Evolutionary conservation across 2,329 filamentous ascomycete genomes (phyloP).

Genomic region (Paraphaeosphaeria minitans): DNA sequence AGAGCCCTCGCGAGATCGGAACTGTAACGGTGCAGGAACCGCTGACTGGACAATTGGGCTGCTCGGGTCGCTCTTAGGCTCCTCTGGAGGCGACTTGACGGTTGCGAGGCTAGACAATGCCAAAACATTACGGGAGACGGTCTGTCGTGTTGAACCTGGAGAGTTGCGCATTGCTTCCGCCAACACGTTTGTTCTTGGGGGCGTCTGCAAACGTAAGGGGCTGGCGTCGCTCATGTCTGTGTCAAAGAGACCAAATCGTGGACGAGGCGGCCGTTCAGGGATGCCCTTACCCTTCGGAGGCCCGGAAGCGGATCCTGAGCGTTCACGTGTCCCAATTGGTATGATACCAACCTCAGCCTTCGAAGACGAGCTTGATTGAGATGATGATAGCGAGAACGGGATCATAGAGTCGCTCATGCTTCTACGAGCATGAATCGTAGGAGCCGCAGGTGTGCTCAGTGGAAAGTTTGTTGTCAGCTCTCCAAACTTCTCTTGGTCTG

Average conservation of each 20-base stretch:
- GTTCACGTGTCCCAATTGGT: slow-evolving; percentile 11
- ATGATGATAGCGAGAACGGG: slow-evolving; percentile 20
- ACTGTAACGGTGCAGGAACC: slow-evolving; percentile 9
- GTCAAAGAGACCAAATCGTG: slow-evolving; percentile 31
- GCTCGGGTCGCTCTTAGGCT: not conserved
- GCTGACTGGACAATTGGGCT: slow-evolving; percentile 10
- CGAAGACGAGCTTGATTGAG: slow-evolving; percentile 17
- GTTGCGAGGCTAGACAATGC: slow-evolving; percentile 5
- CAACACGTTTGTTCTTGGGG: slow-evolving; percentile 27
- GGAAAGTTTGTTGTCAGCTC: slow-evolving; percentile 34
- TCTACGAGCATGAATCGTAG: slow-evolving; percentile 25
- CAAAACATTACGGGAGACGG: slow-evolving; percentile 3
- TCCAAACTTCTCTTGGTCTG: slow-evolving; percentile 26
- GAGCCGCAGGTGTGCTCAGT: slow-evolving; percentile 25
- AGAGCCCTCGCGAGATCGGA: slow-evolving; percentile 24
- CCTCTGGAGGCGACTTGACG: not conserved
- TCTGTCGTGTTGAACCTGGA: slow-evolving; percentile 1
- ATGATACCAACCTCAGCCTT: slow-evolving; percentile 3
- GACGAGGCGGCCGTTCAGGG: slow-evolving; percentile 33
- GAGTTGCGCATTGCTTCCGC: slow-evolving; percentile 31
- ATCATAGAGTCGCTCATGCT: slow-evolving; percentile 35
- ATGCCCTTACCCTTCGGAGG: slow-evolving; percentile 22
- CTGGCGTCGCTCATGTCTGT: not conserved
- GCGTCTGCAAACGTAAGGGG: slow-evolving; percentile 9
- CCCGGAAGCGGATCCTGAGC: slow-evolving; percentile 24